phyloP scores from a whole-genome alignment of 2,329 filamentous ascomycete genomes.

The Fusarium falciforme region DNA sequence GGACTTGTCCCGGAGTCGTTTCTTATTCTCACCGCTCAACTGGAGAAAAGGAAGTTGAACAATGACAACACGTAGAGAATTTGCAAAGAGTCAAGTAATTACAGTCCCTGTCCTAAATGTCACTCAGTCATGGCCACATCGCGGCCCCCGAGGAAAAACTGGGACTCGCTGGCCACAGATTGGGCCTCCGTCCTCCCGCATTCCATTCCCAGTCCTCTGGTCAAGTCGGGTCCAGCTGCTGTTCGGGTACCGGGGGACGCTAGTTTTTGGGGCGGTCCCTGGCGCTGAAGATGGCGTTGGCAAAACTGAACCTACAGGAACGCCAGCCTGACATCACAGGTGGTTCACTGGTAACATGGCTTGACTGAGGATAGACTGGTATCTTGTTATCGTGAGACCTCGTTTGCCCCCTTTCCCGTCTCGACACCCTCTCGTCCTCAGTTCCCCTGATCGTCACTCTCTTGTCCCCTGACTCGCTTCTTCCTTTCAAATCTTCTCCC shows the following conservation, averaged over 20 bases:
- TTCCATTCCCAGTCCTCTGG: constrained; percentile 30
- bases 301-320: constrained; percentile 16
- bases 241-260: constrained; percentile 17
- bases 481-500: constrained; percentile 15
- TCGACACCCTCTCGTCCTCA: constrained; percentile 10
- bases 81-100: neutral
- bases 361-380: neutral
- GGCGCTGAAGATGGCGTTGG: constrained; percentile 33
- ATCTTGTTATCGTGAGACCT: constrained; percentile 17
- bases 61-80: neutral
- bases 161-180: constrained; percentile 20
- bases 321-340: constrained; percentile 25
- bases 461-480: constrained; percentile 28
- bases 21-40: constrained; percentile 22
- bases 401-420: neutral
- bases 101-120: neutral
- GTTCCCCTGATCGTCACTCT: constrained; percentile 29
- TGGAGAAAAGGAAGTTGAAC: neutral
- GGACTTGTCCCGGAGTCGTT: neutral
- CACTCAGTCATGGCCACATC: constrained; percentile 9
- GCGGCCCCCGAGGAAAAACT: constrained; percentile 34
- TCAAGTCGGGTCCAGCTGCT: neutral
- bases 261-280: constrained; percentile 11
- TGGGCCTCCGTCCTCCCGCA: constrained; percentile 33
- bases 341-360: constrained; percentile 19